These are phyloP conservation scores for Phytophthora macrochlamydospora DNA, from an alignment of 352 stramenopile species.

Conservation along the genomic window DNA sequence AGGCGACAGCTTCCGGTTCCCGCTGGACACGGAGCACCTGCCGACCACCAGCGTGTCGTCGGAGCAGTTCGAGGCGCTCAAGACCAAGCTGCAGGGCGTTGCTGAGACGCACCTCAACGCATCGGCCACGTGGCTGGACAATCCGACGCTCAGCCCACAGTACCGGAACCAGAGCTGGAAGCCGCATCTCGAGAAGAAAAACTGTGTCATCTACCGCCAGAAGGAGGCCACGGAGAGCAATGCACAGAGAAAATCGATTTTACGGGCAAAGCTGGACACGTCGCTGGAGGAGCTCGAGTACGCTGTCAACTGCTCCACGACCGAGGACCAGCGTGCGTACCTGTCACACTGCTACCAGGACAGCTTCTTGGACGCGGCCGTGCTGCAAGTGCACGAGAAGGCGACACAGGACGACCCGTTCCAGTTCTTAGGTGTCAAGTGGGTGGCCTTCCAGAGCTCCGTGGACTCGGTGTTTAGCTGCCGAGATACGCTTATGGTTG, in stretches of 20 bases:
- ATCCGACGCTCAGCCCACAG: constrained; percentile 57
- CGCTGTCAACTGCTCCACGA: constrained; percentile 62
- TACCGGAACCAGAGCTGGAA: constrained; percentile 75
- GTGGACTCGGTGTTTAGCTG: constrained; percentile 74
- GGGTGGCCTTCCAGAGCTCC: constrained; percentile 70
- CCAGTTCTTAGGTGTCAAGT: constrained; percentile 79
- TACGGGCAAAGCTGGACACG: constrained; percentile 71
- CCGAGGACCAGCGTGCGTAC: constrained; percentile 63
- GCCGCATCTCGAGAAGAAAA: constrained; percentile 69
- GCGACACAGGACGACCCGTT: constrained; percentile 58
- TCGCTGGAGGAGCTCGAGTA: constrained; percentile 80
- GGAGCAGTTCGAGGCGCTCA: constrained; percentile 36
- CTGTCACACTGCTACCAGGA: constrained; percentile 74
- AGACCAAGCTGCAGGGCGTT: constrained; percentile 34
- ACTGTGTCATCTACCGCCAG: constrained; percentile 71
- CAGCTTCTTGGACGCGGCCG: constrained; percentile 72
- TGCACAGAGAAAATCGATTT: constrained; percentile 49
- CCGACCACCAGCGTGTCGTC: constrained; percentile 42
- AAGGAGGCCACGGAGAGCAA: constrained; percentile 52
- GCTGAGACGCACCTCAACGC: constrained; percentile 52
- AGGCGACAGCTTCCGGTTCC: constrained; percentile 73
- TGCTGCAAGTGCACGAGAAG: constrained; percentile 68
- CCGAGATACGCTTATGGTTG: constrained; percentile 62
- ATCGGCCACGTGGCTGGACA: constrained; percentile 68
- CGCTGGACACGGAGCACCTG: constrained; percentile 65